Base-by-base conservation (phyloP, 495 filamentous ascomycete species). In the Staphylotrichum longicolle region DNA sequence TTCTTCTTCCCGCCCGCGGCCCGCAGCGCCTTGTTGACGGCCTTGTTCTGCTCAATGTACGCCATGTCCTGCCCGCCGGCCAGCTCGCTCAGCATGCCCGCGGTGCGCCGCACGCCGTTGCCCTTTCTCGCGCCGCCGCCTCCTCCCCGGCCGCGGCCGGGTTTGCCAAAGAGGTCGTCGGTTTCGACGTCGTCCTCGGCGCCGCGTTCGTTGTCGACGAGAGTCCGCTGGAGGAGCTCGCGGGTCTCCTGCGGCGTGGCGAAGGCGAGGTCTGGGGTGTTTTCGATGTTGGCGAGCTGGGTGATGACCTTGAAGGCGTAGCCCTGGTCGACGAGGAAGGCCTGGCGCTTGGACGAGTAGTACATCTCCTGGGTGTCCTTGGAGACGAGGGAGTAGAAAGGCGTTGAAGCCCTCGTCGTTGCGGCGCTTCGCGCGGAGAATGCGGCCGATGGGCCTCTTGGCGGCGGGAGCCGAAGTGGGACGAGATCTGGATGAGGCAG, bases 271-370 rank as follows among this genome's bases (percentile, higher is more conserved):
- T 87, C 87, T 7, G 88, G 85, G 39, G 91, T 86, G 42, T 89
- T 81, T 63, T 97, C 91, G 57, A 98, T 91, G 33, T 93, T 93
- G 66, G 91, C 86, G 7, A 99, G 82, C 69, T 96, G 91, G 1
- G 94, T 98, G 73, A 99, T 99, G 60, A 99, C 94, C 74, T 98
- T 98, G 82, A 98, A 98, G 20, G 94, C 94, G 74, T 99, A 99
- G 41, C 94, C 94, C 73, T 99, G 94, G 66, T 99, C 94, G 52
- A 99, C 92, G 4, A 99, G 82, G 82, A 99, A 99, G 33, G 94
- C 95, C 71, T 99, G 94, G 27, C 94, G 86, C 76, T 97, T 97
- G 44, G 90, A 89, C 6, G 94, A 97, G 78, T 96, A 99, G 73
- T 88, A 93, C 95, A 99, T 98, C 76, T 99, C 94, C 55, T 91